phyloP scores from a whole-genome alignment of 2,329 filamentous ascomycete genomes.

The Seiridium cupressi region DNA sequence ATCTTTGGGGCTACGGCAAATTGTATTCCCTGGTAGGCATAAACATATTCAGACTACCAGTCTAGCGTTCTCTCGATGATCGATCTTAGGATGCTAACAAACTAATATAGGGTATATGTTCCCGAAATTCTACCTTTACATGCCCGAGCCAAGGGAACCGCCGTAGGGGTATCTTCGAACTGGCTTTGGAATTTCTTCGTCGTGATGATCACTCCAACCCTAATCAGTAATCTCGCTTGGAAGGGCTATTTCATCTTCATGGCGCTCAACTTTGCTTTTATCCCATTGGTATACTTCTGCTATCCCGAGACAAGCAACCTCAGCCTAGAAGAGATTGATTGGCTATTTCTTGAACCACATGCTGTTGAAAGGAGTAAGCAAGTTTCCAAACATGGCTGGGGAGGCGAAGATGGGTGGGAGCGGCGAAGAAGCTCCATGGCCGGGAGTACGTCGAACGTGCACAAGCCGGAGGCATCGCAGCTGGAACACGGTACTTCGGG shows the following conservation, averaged over 20 bases:
- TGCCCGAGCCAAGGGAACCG: conserved; percentile 29
- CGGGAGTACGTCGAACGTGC: not conserved
- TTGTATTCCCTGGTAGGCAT: conserved; percentile 31
- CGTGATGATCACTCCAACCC: conserved; percentile 43
- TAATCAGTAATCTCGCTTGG: conserved; percentile 46
- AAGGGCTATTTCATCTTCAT: conserved; percentile 53
- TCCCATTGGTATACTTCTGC: conserved; percentile 42
- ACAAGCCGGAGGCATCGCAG: not conserved
- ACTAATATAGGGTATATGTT: conserved; percentile 33
- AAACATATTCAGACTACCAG: too few species aligned
- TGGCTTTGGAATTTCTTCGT: conserved; percentile 34
- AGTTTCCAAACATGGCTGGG: conserved; percentile 3
- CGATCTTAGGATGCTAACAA: conserved; percentile 19
- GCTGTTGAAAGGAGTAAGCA: conserved; percentile 3
- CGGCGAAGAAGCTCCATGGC: not conserved
- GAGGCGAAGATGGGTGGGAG: not conserved
- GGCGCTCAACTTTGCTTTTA: conserved; percentile 41
- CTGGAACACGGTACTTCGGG: not conserved
- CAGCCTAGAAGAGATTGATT: conserved; percentile 50
- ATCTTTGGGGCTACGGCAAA: conserved; percentile 29
- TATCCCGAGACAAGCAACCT: conserved; percentile 53
- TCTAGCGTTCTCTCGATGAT: conserved; percentile 12
- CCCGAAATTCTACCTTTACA: conserved; percentile 33
- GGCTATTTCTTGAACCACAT: conserved; percentile 34
- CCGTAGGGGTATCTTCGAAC: conserved; percentile 31